These are phyloP conservation scores for Platanus orientalis DNA, from an alignment of 164 flowering plant genomes.

Conservation along the genomic window DNA sequence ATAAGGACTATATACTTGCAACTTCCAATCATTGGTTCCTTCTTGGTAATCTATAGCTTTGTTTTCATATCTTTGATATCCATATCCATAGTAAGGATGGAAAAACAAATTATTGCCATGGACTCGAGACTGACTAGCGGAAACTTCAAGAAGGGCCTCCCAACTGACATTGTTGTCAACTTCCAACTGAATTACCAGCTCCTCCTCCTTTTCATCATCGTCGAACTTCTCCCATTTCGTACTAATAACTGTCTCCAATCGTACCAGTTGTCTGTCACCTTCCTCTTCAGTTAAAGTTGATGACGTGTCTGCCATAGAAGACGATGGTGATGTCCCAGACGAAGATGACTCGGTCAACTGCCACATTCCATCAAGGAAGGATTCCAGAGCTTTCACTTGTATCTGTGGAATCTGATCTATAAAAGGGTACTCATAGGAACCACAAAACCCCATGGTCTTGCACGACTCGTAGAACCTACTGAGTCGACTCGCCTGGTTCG, in stretches of 20 bases:
- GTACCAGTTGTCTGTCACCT: slow-evolving; percentile 5
- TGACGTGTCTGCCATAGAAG: slow-evolving; percentile 11
- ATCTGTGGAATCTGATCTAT: slow-evolving; percentile 47
- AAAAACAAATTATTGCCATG: background rate
- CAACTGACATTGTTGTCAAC: slow-evolving; percentile 26
- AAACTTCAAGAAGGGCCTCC: slow-evolving; percentile 55
- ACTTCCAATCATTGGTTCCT: slow-evolving; percentile 12
- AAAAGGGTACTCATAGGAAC: slow-evolving; percentile 52
- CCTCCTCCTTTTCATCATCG: slow-evolving; percentile 12
- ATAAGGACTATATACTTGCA: slow-evolving; percentile 23
- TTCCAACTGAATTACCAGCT: slow-evolving; percentile 37
- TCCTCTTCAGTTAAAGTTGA: slow-evolving; percentile 27
- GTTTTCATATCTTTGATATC: background rate
- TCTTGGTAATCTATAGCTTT: background rate
- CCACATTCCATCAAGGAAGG: no score
- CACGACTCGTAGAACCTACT: slow-evolving; percentile 46
- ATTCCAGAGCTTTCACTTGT: slow-evolving; percentile 51
- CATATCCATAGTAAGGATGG: slow-evolving; percentile 1
- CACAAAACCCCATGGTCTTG: slow-evolving; percentile 37
- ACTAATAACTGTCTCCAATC: slow-evolving; percentile 10
- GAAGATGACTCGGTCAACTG: slow-evolving; percentile 44
- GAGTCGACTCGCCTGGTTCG: slow-evolving; percentile 39
- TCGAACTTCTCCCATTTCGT: slow-evolving; percentile 34
- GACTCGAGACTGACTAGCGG: slow-evolving; percentile 9
- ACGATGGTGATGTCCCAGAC: slow-evolving; percentile 8